Percentiles rank a stretch among this genome's conserved stretches.
phyloP scores from a whole-genome alignment of 2,329 filamentous ascomycete species.

The Colletotrichum sublineola region DNA sequence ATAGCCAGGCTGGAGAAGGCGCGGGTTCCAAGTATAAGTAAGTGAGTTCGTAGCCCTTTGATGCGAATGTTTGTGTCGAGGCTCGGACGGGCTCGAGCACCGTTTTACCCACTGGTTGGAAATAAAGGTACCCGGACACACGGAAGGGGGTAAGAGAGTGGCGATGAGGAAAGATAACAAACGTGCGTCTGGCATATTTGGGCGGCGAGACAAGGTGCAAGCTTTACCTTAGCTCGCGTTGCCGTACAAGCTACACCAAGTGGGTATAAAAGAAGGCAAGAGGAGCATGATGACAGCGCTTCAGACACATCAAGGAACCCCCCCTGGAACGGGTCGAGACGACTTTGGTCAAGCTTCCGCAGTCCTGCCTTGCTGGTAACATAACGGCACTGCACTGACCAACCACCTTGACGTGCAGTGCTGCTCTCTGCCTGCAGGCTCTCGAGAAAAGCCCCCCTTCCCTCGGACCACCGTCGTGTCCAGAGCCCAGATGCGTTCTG shows the following conservation, averaged over 20 bases:
- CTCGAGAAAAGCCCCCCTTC: neutral
- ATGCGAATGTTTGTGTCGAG: neutral
- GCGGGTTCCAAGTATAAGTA: slow-evolving; percentile 4
- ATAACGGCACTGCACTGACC: too few relatives aligned
- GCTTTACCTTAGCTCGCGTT: neutral
- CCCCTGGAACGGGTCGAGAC: neutral
- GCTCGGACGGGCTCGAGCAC: slow-evolving; percentile 33
- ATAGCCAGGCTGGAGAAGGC: neutral
- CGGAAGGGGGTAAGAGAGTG: neutral
- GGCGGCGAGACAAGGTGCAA: neutral
- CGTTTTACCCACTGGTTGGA: neutral
- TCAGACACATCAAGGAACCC: slow-evolving; percentile 23
- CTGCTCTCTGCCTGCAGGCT: slow-evolving; percentile 9
- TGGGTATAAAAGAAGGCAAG: neutral
- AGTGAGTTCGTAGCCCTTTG: neutral
- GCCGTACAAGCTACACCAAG: neutral
- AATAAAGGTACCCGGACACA: neutral
- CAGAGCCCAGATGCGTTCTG: neutral
- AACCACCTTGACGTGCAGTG: neutral
- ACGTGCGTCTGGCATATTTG: neutral
- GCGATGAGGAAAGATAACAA: neutral
- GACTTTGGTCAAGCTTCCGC: slow-evolving; percentile 9
- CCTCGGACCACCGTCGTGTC: neutral
- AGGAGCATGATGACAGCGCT: slow-evolving; percentile 11
- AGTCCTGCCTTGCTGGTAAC: neutral